These are phyloP conservation scores for Cymbopogon flexuosus DNA, from an alignment of 202 grass and related monocot genomes.

Conservation along the genomic window DNA sequence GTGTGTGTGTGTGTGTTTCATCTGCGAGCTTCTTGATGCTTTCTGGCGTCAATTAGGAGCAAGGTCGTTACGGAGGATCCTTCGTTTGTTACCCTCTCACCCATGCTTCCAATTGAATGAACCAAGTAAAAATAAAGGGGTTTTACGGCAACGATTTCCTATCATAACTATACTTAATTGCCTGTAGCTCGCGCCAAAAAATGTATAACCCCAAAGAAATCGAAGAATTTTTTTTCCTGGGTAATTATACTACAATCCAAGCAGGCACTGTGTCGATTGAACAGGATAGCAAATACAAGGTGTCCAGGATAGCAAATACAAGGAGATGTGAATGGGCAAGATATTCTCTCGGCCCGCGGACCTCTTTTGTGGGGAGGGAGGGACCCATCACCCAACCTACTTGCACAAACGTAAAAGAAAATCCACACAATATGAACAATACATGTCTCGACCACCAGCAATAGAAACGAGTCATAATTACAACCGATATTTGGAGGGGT, in stretches of 20 bases:
- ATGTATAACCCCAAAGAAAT: no score
- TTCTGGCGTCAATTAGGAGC: not conserved
- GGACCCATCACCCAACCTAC: no score
- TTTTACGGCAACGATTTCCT: not conserved
- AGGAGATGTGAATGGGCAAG: not conserved
- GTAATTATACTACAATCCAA: not conserved
- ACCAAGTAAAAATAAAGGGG: no score
- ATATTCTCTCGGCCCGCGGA: not conserved
- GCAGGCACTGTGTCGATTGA: not conserved
- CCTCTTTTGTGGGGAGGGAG: not conserved
- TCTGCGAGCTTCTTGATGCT: no score
- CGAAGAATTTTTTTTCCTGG: not conserved
- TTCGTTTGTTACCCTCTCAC: no score
- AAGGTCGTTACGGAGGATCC: no score
- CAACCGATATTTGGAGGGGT: not conserved
- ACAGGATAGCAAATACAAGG: no score
- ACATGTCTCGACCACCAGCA: not conserved
- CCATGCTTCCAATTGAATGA: no score
- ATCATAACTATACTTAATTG: not conserved
- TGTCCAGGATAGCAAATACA: no score
- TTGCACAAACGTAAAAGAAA: no score
- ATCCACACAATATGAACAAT: not conserved
- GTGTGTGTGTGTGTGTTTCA: no score
- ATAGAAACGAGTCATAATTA: constrained; percentile 21
- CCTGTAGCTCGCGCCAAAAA: not conserved